Base-by-base conservation (phyloP, 306 rosid species). In the Cucumis hystrix region DNA sequence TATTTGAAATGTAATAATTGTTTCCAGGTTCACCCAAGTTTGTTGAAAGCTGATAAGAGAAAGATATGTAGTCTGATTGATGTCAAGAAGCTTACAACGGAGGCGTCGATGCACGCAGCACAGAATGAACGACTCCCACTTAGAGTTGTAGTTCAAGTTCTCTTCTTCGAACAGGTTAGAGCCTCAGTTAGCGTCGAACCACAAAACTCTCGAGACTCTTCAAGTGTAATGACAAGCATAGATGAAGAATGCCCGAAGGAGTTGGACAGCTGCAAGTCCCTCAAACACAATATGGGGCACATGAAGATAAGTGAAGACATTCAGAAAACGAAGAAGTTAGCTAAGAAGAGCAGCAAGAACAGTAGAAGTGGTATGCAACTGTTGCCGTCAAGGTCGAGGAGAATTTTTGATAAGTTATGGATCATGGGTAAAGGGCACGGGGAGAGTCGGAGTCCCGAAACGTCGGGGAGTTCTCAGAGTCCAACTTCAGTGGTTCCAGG, bases 51-150 rank as follows among this genome's bases (percentile, higher is more conserved):
- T 40, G 98, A 96, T 58, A 96, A 75, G 88, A 96, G 90, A 86
- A 84, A 75, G 69, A 70, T 92, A 47, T 89, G 98, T 75, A 88
- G 91, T 20, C 79, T 89, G 16, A 83, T 96, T 86, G 93, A 96
- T 57, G 96, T 91, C 56, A 96, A 83, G 97, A 96, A 89, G 81
- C 83, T 96, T 82, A 76, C 93, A 25, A 10, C 77, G 16, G 89
- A 89, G 8, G 91, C 92, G 2, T 91, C 98, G 0, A 87, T 82
- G 87, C 96, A 96, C 2, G 99, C 98, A 3, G 99, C 97, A 2
- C 97, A 96, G 79, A 96, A 92, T 6, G 98, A 96, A 61, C 90
- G 87, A 6, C 99, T 96, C 57, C 99, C 99, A 6, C 94, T 96
- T 65, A 87, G 99, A 68, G 91, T 92, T 2, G 88, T 92, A 18